Conservation (phyloP, 2,329 filamentous ascomycete species). For the Penicillium sp. region DNA sequence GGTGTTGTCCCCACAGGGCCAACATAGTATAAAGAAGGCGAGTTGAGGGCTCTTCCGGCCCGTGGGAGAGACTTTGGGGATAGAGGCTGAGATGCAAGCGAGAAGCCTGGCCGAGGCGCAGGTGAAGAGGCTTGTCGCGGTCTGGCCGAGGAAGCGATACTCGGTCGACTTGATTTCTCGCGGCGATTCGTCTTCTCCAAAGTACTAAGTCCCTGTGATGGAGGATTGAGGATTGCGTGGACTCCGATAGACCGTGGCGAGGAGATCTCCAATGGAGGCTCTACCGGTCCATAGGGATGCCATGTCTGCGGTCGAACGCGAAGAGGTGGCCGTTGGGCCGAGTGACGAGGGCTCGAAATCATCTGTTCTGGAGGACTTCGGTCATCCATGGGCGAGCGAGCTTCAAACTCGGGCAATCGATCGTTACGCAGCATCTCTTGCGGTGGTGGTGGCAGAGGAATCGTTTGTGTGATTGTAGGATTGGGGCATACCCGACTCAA, state of each 20-base stretch:
- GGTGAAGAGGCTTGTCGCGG: slow-evolving; percentile 28
- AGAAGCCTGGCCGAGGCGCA: slow-evolving; percentile 19
- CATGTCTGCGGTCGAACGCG: slow-evolving; percentile 30
- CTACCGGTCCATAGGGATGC: slow-evolving; percentile 32
- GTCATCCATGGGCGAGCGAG: slow-evolving; percentile 12
- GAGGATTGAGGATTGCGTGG: slow-evolving; percentile 38
- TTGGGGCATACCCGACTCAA: slow-evolving; percentile 35
- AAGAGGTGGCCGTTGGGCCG: slow-evolving; percentile 21
- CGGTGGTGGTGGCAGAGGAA: slow-evolving; percentile 40
- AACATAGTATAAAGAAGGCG: slow-evolving; percentile 33
- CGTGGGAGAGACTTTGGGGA: slow-evolving; percentile 29
- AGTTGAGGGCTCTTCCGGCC: slow-evolving; percentile 31
- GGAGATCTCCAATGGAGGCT: slow-evolving; percentile 28
- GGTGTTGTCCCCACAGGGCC: slow-evolving; percentile 20
- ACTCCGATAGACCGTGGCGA: slow-evolving; percentile 34
- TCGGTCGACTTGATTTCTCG: slow-evolving; percentile 21
- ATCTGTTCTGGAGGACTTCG: slow-evolving; percentile 20
- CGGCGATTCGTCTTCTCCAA: slow-evolving; percentile 11
- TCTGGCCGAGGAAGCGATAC: slow-evolving; percentile 20
- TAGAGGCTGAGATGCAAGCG: slow-evolving; percentile 24
- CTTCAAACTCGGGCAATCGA: slow-evolving; percentile 25
- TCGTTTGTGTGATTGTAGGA: slow-evolving; percentile 23
- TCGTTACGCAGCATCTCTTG: slow-evolving; percentile 27
- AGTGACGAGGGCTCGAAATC: slow-evolving; percentile 10
- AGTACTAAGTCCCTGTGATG: slow-evolving; percentile 22